A percentile compares a stretch with the other conserved stretches of the same genome.
Conservation (phyloP, 306 rosid genomes). For the Notholithocarpus densiflorus region DNA sequence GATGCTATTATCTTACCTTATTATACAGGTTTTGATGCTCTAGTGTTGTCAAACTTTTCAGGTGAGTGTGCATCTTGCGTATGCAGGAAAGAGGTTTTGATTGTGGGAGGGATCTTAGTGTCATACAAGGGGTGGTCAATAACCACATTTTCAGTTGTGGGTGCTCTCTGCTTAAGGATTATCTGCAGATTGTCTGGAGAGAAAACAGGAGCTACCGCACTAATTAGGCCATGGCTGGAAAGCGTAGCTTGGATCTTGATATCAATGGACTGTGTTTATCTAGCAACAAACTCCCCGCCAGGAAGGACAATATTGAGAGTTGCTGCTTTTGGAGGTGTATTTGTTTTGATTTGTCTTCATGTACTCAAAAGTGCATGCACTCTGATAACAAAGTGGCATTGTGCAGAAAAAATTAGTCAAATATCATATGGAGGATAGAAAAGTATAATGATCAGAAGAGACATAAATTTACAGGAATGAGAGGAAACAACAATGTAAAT, state of each 20-base stretch:
- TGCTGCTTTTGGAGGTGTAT: slow-evolving; percentile 56
- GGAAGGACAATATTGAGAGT: slow-evolving; percentile 44
- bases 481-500: background rate
- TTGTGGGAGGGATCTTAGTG: slow-evolving; percentile 66
- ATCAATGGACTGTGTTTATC: slow-evolving; percentile 52
- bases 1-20: slow-evolving; percentile 74
- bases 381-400: slow-evolving; percentile 11
- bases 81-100: slow-evolving; percentile 60
- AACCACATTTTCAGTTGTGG: slow-evolving; percentile 69
- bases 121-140: slow-evolving; percentile 78
- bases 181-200: slow-evolving; percentile 41
- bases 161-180: slow-evolving; percentile 59
- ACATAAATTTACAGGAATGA: background rate
- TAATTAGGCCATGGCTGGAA: slow-evolving; percentile 40
- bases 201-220: slow-evolving; percentile 25
- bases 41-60: slow-evolving; percentile 51
- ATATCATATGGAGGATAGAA: slow-evolving; percentile 4
- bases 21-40: slow-evolving; percentile 79
- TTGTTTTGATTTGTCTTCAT: slow-evolving; percentile 33
- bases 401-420: slow-evolving; percentile 9
- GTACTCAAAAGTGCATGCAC: slow-evolving; percentile 20
- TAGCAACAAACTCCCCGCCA: slow-evolving; percentile 43
- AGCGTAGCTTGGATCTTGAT: slow-evolving; percentile 54
- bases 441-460: background rate
- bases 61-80: slow-evolving; percentile 83